Conservation (phyloP, 495 filamentous ascomycete genomes). For the Thermochaetoides thermophila region DNA sequence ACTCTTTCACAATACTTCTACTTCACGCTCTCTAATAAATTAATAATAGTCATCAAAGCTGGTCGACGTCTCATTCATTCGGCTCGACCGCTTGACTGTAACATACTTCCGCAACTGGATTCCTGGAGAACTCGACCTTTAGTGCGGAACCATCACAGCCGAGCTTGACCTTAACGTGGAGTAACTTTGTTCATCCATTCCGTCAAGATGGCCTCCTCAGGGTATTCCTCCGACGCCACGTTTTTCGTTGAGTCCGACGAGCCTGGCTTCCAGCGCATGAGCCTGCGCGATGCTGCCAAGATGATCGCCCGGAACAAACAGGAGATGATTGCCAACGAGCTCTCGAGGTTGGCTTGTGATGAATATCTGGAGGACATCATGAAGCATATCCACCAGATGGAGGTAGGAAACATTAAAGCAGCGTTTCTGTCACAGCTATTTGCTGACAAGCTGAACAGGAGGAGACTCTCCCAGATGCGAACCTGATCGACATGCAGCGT, state of each 20-base stretch:
- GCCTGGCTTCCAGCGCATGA: slow-evolving; percentile 29
- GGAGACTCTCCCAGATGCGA: slow-evolving; percentile 85
- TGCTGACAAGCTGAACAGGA: slow-evolving; percentile 34
- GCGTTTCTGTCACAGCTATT: slow-evolving; percentile 4
- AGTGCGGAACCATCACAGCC: too few species aligned
- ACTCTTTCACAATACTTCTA: slow-evolving; percentile 34
- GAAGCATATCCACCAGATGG: slow-evolving; percentile 89
- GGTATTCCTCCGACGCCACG: slow-evolving; percentile 37
- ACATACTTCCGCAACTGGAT: slow-evolving; percentile 16
- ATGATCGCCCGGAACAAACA: slow-evolving; percentile 62
- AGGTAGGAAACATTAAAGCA: slow-evolving; percentile 41
- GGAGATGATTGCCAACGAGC: slow-evolving; percentile 69
- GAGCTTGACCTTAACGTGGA: too few species aligned
- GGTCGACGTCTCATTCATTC: slow-evolving; percentile 31
- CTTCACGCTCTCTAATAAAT: slow-evolving; percentile 39
- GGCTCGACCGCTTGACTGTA: slow-evolving; percentile 25
- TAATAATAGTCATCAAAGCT: slow-evolving; percentile 32
- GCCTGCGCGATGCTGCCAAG: slow-evolving; percentile 58
- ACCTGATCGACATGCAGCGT: slow-evolving; percentile 94
- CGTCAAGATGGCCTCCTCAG: slow-evolving; percentile 58
- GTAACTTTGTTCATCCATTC: too few species aligned
- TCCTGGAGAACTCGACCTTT: slow-evolving; percentile 42
- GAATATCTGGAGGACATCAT: slow-evolving; percentile 90
- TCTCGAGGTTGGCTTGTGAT: slow-evolving; percentile 65
- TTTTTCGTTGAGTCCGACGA: slow-evolving; percentile 84